Evolutionary conservation across 73 alveolate genomes (phyloP).

Genomic region (Effrenium voratum): DNA sequence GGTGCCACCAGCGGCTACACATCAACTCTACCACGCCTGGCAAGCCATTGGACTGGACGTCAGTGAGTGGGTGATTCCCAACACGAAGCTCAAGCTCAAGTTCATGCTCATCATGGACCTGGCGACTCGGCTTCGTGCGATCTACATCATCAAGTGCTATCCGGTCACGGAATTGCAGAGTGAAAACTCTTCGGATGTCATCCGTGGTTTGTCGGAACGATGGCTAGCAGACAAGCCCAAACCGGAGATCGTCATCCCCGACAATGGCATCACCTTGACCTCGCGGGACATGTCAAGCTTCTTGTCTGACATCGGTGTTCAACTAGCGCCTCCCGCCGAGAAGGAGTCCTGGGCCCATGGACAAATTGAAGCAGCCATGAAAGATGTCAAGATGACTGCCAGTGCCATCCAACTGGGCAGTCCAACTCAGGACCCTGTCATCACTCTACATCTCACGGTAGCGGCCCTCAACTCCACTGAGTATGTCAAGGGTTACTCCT

Average conservation of each 20-base stretch:
- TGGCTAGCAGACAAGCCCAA: background rate
- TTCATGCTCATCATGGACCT: background rate
- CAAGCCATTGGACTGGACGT: background rate
- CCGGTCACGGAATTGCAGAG: background rate
- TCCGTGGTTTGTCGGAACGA: background rate
- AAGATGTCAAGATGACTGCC: background rate
- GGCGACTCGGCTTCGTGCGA: slow-evolving; percentile 13
- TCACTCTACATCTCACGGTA: background rate
- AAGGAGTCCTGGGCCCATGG: background rate
- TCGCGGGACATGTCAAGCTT: background rate
- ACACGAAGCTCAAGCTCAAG: background rate
- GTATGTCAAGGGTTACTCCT: background rate
- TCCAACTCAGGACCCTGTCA: background rate
- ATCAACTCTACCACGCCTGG: background rate
- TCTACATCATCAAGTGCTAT: background rate
- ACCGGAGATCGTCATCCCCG: background rate
- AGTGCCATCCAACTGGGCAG: background rate
- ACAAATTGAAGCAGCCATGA: background rate
- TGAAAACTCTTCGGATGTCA: background rate
- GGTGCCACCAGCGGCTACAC: slow-evolving; percentile 3
- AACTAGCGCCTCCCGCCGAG: background rate
- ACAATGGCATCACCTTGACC: background rate
- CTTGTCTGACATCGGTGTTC: background rate
- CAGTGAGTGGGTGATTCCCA: background rate
- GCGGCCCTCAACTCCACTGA: background rate